phyloP scores from a whole-genome alignment of 2,329 filamentous ascomycete genomes.

The Fusarium robinianum region DNA sequence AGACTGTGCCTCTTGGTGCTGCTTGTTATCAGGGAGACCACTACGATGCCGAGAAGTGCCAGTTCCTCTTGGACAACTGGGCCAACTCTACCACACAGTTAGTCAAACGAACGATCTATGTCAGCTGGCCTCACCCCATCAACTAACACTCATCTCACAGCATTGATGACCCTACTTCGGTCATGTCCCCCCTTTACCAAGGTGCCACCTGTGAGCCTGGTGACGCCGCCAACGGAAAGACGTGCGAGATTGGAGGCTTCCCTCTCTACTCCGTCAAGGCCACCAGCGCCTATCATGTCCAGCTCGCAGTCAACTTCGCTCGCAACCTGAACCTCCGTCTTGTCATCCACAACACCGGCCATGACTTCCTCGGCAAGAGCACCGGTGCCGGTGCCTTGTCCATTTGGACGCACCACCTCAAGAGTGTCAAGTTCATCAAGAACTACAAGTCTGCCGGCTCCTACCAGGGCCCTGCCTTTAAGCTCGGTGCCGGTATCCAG shows the following conservation, averaged over 20 bases:
- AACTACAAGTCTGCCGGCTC: conserved; percentile 43
- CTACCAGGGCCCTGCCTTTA: conserved; percentile 57
- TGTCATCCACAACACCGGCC: conserved; percentile 55
- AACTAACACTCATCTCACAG: conserved; percentile 16
- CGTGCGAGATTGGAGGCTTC: conserved; percentile 48
- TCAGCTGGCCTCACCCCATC: rapidly evolving
- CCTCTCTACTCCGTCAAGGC: conserved; percentile 49
- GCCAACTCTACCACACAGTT: conserved; percentile 21
- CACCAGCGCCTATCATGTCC: conserved; percentile 50
- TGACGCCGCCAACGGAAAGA: conserved; percentile 28
- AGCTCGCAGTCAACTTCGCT: conserved; percentile 53
- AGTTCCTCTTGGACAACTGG: conserved; percentile 1
- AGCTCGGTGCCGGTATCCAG: conserved; percentile 58
- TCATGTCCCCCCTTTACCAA: conserved; percentile 48
- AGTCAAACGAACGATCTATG: too few species aligned
- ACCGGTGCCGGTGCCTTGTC: conserved; percentile 55
- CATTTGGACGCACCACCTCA: conserved; percentile 48
- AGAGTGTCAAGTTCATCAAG: conserved; percentile 47
- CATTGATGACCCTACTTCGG: conserved; percentile 43
- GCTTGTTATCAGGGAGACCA: conserved; percentile 39
- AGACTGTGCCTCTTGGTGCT: conserved; percentile 41
- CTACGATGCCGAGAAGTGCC: conserved; percentile 10
- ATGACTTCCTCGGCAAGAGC: conserved; percentile 59
- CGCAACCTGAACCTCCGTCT: conserved; percentile 52
- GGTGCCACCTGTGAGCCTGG: conserved; percentile 44